A percentile compares a stretch with the other conserved stretches of the same genome.
Conservation (phyloP, 441 rosid genomes). For the Metrosideros polymorpha region DNA sequence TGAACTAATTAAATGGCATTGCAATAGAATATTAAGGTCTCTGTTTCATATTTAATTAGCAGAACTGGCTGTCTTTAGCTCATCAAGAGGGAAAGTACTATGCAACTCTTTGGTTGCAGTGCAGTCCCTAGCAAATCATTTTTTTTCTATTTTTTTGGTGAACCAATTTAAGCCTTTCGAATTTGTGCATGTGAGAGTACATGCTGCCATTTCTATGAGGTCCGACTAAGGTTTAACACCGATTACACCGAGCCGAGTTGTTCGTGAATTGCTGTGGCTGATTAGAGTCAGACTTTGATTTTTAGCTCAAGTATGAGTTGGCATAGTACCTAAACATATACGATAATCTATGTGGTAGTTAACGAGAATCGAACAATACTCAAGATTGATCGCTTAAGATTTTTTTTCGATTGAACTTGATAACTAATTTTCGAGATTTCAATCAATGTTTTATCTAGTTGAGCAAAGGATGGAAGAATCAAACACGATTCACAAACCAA, state of each 20-base stretch:
- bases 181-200: not conserved
- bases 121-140: not conserved
- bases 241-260: not conserved
- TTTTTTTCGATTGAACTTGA: not conserved
- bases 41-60: not conserved
- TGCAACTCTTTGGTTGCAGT: not conserved
- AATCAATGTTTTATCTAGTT: not conserved
- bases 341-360: not conserved
- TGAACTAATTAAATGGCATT: not conserved
- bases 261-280: no score
- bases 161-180: not conserved
- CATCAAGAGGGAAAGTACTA: not conserved
- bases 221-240: not conserved
- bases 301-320: not conserved
- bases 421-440: not conserved
- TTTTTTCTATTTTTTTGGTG: not conserved
- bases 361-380: not conserved
- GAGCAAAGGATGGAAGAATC: not conserved
- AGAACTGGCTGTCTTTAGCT: not conserved
- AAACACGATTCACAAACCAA: not conserved
- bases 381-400: not conserved
- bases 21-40: not conserved
- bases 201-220: not conserved
- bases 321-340: not conserved
- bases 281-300: fast-evolving